These are phyloP conservation scores for Alternaria alternata DNA, from an alignment of 2,329 filamentous ascomycete genomes.

Conservation along the genomic window DNA sequence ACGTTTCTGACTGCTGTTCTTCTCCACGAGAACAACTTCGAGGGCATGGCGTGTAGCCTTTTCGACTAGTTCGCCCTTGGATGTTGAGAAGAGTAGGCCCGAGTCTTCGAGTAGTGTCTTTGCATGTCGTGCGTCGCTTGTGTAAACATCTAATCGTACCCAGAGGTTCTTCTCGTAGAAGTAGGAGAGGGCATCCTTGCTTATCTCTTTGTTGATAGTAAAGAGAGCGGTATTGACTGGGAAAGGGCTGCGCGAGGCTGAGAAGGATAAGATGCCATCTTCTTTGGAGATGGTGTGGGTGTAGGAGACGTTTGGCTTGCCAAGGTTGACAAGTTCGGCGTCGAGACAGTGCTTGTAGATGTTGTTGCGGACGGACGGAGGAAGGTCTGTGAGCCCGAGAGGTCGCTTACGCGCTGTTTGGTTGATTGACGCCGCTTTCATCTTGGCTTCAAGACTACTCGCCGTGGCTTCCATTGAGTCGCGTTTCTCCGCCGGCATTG, in stretches of 20 bases:
- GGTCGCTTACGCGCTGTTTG: constrained; percentile 30
- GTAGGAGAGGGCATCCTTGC: constrained; percentile 31
- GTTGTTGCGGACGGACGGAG: constrained; percentile 40
- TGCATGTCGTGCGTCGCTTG: constrained; percentile 39
- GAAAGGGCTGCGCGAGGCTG: constrained; percentile 40
- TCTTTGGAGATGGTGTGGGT: constrained; percentile 30
- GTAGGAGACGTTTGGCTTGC: constrained; percentile 42
- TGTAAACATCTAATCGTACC: constrained; percentile 37
- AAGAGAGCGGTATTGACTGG: constrained; percentile 37
- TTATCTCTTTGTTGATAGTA: constrained; percentile 37
- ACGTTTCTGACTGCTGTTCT: constrained; percentile 37
- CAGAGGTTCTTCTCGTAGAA: constrained; percentile 47
- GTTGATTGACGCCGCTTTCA: constrained; percentile 23
- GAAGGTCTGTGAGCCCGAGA: constrained; percentile 34
- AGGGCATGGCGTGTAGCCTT: constrained; percentile 32
- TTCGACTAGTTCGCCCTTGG: constrained; percentile 16
- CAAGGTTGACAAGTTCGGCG: constrained; percentile 45
- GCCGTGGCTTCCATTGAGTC: constrained; percentile 45
- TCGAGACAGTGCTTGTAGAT: constrained; percentile 47
- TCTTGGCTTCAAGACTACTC: constrained; percentile 22
- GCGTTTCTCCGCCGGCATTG: constrained; percentile 24
- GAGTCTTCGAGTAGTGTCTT: constrained; percentile 45
- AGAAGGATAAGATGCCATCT: constrained; percentile 35
- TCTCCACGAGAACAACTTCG: constrained; percentile 40
- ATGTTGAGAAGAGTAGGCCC: constrained; percentile 38